phyloP scores from a whole-genome alignment of 1,139 yeast genomes.

The Taiozyma onychis region DNA sequence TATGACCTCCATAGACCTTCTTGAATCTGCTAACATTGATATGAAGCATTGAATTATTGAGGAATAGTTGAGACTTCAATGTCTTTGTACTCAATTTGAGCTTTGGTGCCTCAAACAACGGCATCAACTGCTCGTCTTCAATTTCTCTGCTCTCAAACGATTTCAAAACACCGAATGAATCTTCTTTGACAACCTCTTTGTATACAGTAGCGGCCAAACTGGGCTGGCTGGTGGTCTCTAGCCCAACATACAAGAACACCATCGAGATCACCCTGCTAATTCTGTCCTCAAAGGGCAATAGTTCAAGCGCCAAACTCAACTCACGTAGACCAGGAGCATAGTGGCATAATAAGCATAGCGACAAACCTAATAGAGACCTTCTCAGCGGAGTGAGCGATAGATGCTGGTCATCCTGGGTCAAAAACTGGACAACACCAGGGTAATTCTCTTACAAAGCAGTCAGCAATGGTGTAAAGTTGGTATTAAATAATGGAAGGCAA shows the following conservation, averaged over 20 bases:
- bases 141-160: neutral
- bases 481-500: neutral
- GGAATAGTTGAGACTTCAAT: neutral
- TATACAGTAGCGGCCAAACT: neutral
- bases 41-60: neutral
- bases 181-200: neutral
- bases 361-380: constrained; percentile 12
- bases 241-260: neutral
- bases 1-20: neutral
- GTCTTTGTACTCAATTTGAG: neutral
- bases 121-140: neutral
- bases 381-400: neutral
- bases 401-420: neutral
- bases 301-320: constrained; percentile 12
- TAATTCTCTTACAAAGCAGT: constrained; percentile 4
- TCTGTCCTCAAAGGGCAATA: neutral
- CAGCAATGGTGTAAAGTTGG: neutral
- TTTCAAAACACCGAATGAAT: neutral
- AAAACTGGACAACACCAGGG: constrained; percentile 4
- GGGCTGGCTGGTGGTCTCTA: neutral
- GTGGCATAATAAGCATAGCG: constrained; percentile 8
- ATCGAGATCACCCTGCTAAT: neutral
- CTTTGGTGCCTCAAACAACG: neutral
- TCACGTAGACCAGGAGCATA: constrained; percentile 14
- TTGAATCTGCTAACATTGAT: neutral